phyloP scores from a whole-genome alignment of 108 stramenopile genomes.

The Cylindrotheca closterium region DNA sequence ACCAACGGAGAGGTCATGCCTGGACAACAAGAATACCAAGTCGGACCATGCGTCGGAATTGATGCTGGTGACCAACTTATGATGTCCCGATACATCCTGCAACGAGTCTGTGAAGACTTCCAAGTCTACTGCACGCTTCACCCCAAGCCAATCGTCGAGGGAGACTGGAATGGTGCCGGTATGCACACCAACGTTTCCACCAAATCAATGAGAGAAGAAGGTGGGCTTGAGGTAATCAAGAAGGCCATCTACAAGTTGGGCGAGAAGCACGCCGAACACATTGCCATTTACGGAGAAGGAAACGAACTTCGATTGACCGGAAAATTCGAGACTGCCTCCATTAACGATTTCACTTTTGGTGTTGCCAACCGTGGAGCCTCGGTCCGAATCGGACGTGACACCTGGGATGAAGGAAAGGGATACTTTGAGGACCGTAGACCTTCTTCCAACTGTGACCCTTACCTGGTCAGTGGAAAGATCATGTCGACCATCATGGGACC shows the following conservation, averaged over 20 bases:
- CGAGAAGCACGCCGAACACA: conserved; percentile 94
- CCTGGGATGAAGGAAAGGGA: conserved; percentile 87
- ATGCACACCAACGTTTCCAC: conserved; percentile 98
- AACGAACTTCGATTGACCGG: conserved; percentile 98
- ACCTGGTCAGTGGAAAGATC: conserved; percentile 96
- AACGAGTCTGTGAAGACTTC: conserved; percentile 97
- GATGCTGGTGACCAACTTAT: conserved; percentile 97
- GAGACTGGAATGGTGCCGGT: conserved; percentile 99
- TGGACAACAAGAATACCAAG: conserved; percentile 98
- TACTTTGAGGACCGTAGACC: conserved; percentile 99
- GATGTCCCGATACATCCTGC: conserved; percentile 96
- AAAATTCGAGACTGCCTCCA: conserved; percentile 93
- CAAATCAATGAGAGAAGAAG: conserved; percentile 92
- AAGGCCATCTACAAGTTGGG: conserved; percentile 96
- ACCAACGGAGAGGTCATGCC: conserved; percentile 99
- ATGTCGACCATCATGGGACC: conserved; percentile 91
- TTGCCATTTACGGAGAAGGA: conserved; percentile 96
- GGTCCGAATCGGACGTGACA: conserved; percentile 93
- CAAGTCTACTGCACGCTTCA: conserved; percentile 95
- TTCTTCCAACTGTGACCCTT: conserved; percentile 97
- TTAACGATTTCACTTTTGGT: conserved; percentile 91
- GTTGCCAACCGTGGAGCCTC: conserved; percentile 98
- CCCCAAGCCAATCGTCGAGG: conserved; percentile 97
- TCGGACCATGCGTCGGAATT: conserved; percentile 97
- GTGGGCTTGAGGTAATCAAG: conserved; percentile 92